phyloP scores from a whole-genome alignment of 768 basidiomycete genomes.

The Podaxis pistillaris region DNA sequence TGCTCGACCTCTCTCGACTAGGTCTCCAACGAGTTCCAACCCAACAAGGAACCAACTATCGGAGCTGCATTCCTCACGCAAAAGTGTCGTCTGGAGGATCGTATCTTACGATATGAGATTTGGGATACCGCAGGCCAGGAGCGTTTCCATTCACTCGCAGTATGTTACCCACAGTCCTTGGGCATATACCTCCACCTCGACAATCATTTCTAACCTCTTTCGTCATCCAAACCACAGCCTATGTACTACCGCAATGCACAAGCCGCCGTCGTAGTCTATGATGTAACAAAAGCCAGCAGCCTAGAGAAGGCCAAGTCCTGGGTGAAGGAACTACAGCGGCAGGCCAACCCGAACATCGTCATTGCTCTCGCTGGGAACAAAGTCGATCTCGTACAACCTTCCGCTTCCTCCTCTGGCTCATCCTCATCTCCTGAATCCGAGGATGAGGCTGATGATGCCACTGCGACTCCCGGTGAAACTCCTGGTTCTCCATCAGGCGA shows the following conservation, averaged over 20 bases:
- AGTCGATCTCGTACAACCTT: constrained; percentile 81
- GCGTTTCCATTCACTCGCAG: constrained; percentile 95
- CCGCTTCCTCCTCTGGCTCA: constrained; percentile 47
- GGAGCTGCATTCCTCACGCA: constrained; percentile 95
- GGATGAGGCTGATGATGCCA: constrained; percentile 92
- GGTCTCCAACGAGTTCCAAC: constrained; percentile 97
- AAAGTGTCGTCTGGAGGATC: constrained; percentile 94
- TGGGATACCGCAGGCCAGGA: constrained; percentile 98
- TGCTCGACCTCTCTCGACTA: constrained; percentile 27
- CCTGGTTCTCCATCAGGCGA: constrained; percentile 51
- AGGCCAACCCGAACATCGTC: constrained; percentile 98
- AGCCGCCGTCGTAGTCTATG: constrained; percentile 97
- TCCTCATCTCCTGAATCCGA: constrained; percentile 66
- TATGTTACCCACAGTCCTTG: constrained; percentile 37
- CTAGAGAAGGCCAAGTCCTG: constrained; percentile 99
- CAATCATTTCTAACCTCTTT: constrained; percentile 3
- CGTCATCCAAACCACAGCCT: constrained; percentile 49
- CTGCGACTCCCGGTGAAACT: constrained; percentile 76
- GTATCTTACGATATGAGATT: constrained; percentile 90
- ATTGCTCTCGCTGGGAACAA: constrained; percentile 99
- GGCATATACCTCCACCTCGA: no score
- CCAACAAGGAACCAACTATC: constrained; percentile 98
- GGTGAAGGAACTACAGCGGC: constrained; percentile 98
- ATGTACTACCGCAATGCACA: constrained; percentile 99
- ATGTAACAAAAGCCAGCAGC: constrained; percentile 93